Evolutionary conservation across 768 basidiomycete genomes (phyloP).

Genomic region (Tephrocybe sp.): DNA sequence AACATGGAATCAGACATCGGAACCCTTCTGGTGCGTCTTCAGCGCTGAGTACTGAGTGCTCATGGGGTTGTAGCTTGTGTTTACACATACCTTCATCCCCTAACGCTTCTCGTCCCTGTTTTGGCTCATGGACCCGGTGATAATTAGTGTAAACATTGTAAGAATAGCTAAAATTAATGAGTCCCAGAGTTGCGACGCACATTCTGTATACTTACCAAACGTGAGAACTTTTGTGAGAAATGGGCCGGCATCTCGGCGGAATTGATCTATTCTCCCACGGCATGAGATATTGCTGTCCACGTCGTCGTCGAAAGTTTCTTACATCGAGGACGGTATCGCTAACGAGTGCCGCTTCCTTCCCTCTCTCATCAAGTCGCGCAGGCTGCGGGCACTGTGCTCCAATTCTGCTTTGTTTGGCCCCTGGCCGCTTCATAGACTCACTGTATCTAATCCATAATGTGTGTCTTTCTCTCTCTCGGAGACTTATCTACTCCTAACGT

Average conservation of each 20-base stretch:
- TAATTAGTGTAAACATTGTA: too few species aligned
- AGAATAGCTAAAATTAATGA: too few species aligned
- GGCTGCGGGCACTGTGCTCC: background rate
- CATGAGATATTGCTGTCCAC: background rate
- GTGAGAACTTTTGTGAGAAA: too few species aligned
- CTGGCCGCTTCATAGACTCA: conserved; percentile 8
- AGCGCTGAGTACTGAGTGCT: too few species aligned
- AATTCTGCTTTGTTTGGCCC: conserved; percentile 2
- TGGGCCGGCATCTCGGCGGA: conserved; percentile 12
- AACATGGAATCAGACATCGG: too few species aligned
- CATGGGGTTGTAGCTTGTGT: too few species aligned
- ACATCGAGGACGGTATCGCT: background rate
- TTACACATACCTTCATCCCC: too few species aligned
- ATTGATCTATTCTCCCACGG: conserved; percentile 2
- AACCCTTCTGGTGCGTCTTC: too few species aligned
- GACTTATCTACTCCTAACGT: background rate
- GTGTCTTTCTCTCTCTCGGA: conserved; percentile 2
- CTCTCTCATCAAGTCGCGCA: background rate
- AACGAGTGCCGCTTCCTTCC: background rate
- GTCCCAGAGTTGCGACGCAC: too few species aligned
- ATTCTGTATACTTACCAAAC: too few species aligned
- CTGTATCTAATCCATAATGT: conserved; percentile 16
- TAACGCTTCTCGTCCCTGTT: too few species aligned
- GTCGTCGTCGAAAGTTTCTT: background rate
- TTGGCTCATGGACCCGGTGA: too few species aligned